Base-by-base conservation (phyloP, 768 basidiomycete genomes). In the Neoboletus brunneissimus region DNA sequence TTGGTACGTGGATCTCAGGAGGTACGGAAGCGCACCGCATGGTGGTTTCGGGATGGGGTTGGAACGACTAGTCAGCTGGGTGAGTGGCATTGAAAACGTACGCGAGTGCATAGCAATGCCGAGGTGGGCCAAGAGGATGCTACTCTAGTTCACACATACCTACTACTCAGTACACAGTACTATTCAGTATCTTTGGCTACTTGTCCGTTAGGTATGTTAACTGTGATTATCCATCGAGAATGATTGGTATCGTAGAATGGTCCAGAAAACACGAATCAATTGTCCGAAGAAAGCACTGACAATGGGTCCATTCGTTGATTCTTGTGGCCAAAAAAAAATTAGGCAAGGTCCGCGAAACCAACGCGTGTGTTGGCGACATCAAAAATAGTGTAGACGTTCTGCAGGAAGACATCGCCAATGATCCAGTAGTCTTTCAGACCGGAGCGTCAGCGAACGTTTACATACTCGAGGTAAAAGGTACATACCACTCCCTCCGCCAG, bases 11-110 rank as follows among this genome's bases (percentile, higher is more conserved):
- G 94, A 97, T 63, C 68, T 97, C 61, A 77, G 96, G 56, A 79
- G 79, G 64, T 95, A 82, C 64, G 97, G 97, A 11, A 87, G 88
- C 18, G 88, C 91, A 20, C 90, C 93, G 3, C 96, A 98, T 72
- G 94, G 91, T 16, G 97, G 97, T 16, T 98, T 94, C 72, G 97
- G 97, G 6, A 79, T 98, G 77, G 97, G 97, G 2, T 97, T 96
- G 65, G 97, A 99, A 72, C 77, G 97, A 57, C 76, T 97, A 20
- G 78, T 98, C 18, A 83, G 85, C 43, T 96, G 91, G 89, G 73
- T 97, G 12, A 85, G 87, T 20, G 94, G 94, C 0, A 78, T 91
- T 44, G 87, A 88, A 56, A 98, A 96, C 72, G 82, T 98, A n/a
- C 78, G 91, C 57, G 97, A 99, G 69, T 92, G 92, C 65, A 84